A percentile compares a stretch with the other conserved stretches of the same genome.
Evolutionary conservation across 371 early-diverging fungal species (phyloP).

Genomic region (Zopfochytrium polystomum): DNA sequence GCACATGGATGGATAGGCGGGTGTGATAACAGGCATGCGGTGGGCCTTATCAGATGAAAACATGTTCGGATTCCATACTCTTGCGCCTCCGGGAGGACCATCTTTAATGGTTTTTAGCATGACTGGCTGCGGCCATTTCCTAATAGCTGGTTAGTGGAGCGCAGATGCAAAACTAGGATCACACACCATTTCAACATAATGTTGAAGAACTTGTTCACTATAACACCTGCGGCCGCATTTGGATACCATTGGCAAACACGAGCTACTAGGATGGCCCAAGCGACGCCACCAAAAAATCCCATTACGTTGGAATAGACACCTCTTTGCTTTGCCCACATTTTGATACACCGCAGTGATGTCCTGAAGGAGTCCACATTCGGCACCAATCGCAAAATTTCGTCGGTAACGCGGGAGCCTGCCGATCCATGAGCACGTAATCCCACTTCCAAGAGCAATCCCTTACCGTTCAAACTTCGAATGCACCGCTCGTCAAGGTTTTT

Average conservation of each 20-base stretch:
- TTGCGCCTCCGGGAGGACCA: conserved; percentile 77
- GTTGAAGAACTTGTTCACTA: conserved; percentile 90
- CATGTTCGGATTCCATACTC: conserved; percentile 97
- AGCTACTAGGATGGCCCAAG: conserved; percentile 99
- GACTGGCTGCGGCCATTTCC: conserved; percentile 97
- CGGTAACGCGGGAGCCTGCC: conserved; percentile 93
- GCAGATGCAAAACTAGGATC: no score
- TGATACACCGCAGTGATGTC: conserved; percentile 91
- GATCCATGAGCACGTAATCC: no score
- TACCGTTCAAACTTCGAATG: conserved; percentile 93
- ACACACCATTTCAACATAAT: conserved; percentile 82
- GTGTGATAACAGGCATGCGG: conserved; percentile 99
- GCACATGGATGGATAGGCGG: conserved; percentile 99
- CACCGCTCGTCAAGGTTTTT: conserved; percentile 91
- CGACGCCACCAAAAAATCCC: conserved; percentile 99
- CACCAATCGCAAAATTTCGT: conserved; percentile 94
- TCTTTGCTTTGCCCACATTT: conserved; percentile 98
- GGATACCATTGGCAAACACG: conserved; percentile 98
- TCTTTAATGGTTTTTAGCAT: conserved; percentile 89
- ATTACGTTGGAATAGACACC: conserved; percentile 95
- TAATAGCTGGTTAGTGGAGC: conserved; percentile 9
- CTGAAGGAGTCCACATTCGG: conserved; percentile 91
- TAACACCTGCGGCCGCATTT: conserved; percentile 81
- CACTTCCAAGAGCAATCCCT: background rate
- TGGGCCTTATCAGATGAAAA: conserved; percentile 89